Percentiles rank a stretch among this genome's conserved stretches.
These are phyloP conservation scores for Leptomonas pyrrhocoris DNA, from an alignment of 208 protist genomes.

Conservation along the genomic window DNA sequence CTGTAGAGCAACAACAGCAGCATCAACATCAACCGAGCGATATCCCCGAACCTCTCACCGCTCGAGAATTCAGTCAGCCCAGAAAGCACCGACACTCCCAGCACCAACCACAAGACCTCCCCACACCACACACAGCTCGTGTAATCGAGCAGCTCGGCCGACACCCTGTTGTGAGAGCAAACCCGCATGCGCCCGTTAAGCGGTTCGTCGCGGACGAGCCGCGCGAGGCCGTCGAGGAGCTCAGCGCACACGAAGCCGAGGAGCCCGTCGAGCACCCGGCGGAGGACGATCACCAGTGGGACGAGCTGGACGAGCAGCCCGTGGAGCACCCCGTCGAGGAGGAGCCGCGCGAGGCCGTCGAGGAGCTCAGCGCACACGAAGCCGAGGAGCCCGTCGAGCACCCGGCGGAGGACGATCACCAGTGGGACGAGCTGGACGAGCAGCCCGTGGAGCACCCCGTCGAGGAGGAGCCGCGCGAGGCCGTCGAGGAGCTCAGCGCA, in stretches of 20 bases:
- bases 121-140: too few relatives aligned
- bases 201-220: too few relatives aligned
- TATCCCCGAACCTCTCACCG: too few relatives aligned
- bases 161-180: too few relatives aligned
- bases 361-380: slow-evolving; percentile 3
- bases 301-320: slow-evolving; percentile 10
- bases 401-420: slow-evolving; percentile 6
- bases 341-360: background rate
- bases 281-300: slow-evolving; percentile 15
- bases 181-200: too few relatives aligned
- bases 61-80: too few relatives aligned
- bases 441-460: background rate
- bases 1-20: too few relatives aligned
- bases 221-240: background rate
- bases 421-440: slow-evolving; percentile 16
- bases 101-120: too few relatives aligned
- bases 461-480: background rate
- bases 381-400: slow-evolving; percentile 10
- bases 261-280: slow-evolving; percentile 9
- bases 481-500: background rate
- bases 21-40: too few relatives aligned
- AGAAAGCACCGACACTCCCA: too few relatives aligned
- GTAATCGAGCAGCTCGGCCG: too few relatives aligned
- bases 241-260: slow-evolving; percentile 2
- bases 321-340: too few relatives aligned